A percentile compares a stretch with the other conserved stretches of the same genome.
Evolutionary conservation across 129 eudicot genomes (phyloP).

Genomic region (Rutidosis leptorrhynchoides): DNA sequence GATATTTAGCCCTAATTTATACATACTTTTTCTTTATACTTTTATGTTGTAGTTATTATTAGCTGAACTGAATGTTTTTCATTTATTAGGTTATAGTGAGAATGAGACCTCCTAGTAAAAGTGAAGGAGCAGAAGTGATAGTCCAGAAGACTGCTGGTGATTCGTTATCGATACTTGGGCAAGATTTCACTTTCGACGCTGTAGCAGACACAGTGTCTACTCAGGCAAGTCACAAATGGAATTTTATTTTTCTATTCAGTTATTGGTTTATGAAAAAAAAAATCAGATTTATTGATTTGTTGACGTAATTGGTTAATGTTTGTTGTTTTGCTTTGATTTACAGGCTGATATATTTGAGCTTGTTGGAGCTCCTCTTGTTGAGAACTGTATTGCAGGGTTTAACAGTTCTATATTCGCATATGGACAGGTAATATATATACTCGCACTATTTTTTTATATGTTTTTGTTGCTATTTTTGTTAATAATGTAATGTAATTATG

Average conservation of each 20-base stretch:
- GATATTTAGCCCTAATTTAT: slow-evolving; percentile 21
- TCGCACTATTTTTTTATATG: not conserved
- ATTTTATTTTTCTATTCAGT: not conserved
- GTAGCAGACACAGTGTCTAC: slow-evolving; percentile 67
- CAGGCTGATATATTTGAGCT: slow-evolving; percentile 84
- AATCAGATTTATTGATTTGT: not conserved
- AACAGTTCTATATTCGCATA: slow-evolving; percentile 98
- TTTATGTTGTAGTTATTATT: not conserved
- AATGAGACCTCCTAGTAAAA: slow-evolving; percentile 68
- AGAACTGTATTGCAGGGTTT: slow-evolving; percentile 93
- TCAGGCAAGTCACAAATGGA: slow-evolving; percentile 53
- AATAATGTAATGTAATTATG: not conserved
- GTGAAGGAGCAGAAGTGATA: slow-evolving; percentile 65
- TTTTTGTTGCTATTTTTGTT: slow-evolving; percentile 1
- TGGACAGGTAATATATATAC: slow-evolving; percentile 65
- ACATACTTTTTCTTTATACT: not conserved
- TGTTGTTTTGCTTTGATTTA: slow-evolving; percentile 13
- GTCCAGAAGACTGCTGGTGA: slow-evolving; percentile 62
- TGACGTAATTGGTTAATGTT: slow-evolving; percentile 8
- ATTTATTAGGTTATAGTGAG: slow-evolving; percentile 68
- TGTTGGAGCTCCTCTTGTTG: slow-evolving; percentile 96
- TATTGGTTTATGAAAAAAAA: not conserved
- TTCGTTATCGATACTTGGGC: slow-evolving; percentile 67
- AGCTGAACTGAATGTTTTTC: not conserved
- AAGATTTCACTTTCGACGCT: slow-evolving; percentile 76